These are phyloP conservation scores for Suillus spraguei DNA, from an alignment of 768 basidiomycete species.

Conservation along the genomic window DNA sequence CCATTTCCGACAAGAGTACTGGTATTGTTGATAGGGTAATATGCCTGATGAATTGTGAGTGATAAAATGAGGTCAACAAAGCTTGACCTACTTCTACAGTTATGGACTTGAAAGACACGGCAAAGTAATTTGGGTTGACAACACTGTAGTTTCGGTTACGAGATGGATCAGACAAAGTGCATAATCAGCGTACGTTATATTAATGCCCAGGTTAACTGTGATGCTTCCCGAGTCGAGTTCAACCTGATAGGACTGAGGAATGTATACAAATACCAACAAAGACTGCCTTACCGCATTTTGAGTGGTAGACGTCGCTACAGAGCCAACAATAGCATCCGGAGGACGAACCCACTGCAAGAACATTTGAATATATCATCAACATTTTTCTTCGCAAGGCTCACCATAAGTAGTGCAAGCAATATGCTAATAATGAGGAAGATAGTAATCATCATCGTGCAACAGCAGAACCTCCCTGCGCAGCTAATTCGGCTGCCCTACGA, in stretches of 20 bases:
- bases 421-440: slow-evolving; percentile 69
- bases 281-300: slow-evolving; percentile 46
- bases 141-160: slow-evolving; percentile 50
- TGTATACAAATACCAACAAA: background rate
- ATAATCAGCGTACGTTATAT: slow-evolving; percentile 56
- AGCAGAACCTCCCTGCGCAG: slow-evolving; percentile 71
- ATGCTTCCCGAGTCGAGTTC: slow-evolving; percentile 46
- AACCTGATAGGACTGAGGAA: slow-evolving; percentile 30
- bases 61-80: slow-evolving; percentile 5
- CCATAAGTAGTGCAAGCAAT: slow-evolving; percentile 66
- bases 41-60: slow-evolving; percentile 45
- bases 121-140: slow-evolving; percentile 81
- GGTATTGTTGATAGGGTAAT: slow-evolving; percentile 76
- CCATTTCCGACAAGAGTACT: slow-evolving; percentile 72
- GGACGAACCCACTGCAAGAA: slow-evolving; percentile 71
- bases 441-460: slow-evolving; percentile 69
- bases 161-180: slow-evolving; percentile 3
- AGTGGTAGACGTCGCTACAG: slow-evolving; percentile 40
- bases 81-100: slow-evolving; percentile 52
- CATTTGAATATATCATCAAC: slow-evolving; percentile 10
- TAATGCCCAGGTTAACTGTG: slow-evolving; percentile 60
- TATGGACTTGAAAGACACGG: slow-evolving; percentile 65
- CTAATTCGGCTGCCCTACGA: slow-evolving; percentile 58
- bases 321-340: slow-evolving; percentile 63
- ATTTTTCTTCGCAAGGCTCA: slow-evolving; percentile 36